Percentiles rank a stretch among this genome's conserved stretches.
phyloP scores from a whole-genome alignment of 345 rosid species.

The Salix exigua region DNA sequence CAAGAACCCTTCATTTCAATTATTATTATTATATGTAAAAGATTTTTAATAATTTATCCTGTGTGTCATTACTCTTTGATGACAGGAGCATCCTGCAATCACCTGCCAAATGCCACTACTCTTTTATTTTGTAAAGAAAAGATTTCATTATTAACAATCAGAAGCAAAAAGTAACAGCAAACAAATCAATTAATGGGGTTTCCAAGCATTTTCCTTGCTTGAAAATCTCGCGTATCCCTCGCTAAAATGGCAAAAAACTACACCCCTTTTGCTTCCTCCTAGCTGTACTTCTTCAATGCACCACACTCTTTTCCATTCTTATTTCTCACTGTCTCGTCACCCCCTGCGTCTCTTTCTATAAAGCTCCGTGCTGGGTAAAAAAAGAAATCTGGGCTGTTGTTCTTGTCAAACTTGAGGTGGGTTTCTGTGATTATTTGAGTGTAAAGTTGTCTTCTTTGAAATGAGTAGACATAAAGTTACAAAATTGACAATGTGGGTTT shows the following conservation, averaged over 20 bases:
- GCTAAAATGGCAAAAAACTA: background rate
- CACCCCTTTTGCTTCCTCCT: background rate
- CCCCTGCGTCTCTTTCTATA: background rate
- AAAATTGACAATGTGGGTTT: slow-evolving; percentile 14
- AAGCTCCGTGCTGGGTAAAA: background rate
- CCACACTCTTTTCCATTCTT: background rate
- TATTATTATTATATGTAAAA: background rate
- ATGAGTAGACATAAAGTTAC: background rate
- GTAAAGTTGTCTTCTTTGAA: background rate
- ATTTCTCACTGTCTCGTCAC: background rate
- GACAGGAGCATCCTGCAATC: background rate
- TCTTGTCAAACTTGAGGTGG: slow-evolving; percentile 14
- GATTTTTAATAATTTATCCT: background rate
- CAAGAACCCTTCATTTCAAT: background rate
- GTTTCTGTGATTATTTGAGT: background rate
- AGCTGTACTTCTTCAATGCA: slow-evolving; percentile 2
- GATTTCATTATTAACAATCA: background rate
- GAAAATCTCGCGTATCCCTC: slow-evolving; percentile 2
- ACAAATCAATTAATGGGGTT: background rate
- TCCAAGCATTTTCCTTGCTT: slow-evolving; percentile 10
- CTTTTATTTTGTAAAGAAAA: background rate
- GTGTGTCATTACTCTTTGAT: background rate
- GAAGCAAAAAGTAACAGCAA: background rate
- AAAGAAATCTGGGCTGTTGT: slow-evolving; percentile 4
- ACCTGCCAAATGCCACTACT: background rate